Evolutionary conservation across 176 grass and related monocot genomes (phyloP).

Genomic region (Aegilops tauschii): DNA sequence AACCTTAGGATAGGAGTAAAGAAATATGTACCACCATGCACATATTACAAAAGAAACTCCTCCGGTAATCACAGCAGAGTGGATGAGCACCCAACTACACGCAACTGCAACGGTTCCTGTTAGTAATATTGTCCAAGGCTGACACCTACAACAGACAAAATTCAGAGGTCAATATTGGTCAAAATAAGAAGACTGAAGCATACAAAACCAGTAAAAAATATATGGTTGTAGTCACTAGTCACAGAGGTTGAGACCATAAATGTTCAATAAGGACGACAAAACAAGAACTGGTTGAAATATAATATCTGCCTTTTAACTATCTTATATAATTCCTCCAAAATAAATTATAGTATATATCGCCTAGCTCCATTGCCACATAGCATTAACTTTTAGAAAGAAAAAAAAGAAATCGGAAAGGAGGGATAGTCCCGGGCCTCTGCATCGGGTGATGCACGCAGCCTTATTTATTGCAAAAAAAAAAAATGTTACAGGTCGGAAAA

Average conservation of each 20-base stretch:
- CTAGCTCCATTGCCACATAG: neutral
- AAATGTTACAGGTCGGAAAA: neutral
- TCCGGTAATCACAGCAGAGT: conserved; percentile 59
- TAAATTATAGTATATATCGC: neutral
- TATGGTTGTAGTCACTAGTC: neutral
- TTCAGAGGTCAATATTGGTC: neutral
- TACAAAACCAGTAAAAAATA: neutral
- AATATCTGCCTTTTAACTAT: neutral
- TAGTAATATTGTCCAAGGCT: conserved; percentile 96
- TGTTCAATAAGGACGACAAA: neutral
- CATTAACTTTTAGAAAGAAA: neutral
- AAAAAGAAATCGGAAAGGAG: neutral
- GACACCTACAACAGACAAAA: conserved; percentile 59
- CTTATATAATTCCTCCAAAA: neutral
- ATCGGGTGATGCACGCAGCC: neutral
- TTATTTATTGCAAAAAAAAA: neutral
- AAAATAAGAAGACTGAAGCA: neutral
- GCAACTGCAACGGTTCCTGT: conserved; percentile 51
- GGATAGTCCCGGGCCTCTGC: neutral
- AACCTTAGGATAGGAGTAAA: conserved; percentile 95
- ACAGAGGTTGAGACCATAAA: neutral
- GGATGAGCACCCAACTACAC: conserved; percentile 73
- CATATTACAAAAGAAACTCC: conserved; percentile 64
- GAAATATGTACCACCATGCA: conserved; percentile 97
- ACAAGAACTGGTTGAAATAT: neutral